A percentile compares a stretch with the other conserved stretches of the same genome.
Conservation (phyloP, 2,329 filamentous ascomycete genomes). For the Phaeosphaeriaceae sp. region DNA sequence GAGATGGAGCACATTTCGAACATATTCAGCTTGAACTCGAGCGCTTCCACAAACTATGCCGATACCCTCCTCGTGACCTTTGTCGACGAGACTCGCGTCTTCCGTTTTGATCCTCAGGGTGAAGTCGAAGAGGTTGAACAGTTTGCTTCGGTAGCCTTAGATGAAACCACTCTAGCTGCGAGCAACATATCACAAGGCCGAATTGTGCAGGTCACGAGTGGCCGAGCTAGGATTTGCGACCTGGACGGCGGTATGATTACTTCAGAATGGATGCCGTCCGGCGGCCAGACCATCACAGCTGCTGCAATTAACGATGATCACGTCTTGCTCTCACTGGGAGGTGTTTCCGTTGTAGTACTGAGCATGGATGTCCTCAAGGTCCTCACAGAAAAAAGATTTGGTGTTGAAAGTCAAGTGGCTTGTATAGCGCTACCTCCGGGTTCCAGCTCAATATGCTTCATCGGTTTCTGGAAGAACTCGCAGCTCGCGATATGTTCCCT, state of each 20-base stretch:
- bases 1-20: conserved; percentile 78
- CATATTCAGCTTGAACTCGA: conserved; percentile 71
- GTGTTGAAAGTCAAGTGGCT: conserved; percentile 77
- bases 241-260: conserved; percentile 60
- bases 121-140: conserved; percentile 86
- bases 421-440: conserved; percentile 78
- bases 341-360: conserved; percentile 74
- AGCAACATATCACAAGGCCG: conserved; percentile 68
- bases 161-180: conserved; percentile 74
- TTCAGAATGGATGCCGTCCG: conserved; percentile 64
- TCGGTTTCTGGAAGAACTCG: conserved; percentile 89
- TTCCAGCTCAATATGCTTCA: conserved; percentile 71
- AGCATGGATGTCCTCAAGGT: conserved; percentile 66
- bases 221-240: conserved; percentile 68
- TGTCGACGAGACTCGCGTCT: conserved; percentile 81
- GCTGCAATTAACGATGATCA: conserved; percentile 76
- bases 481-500: conserved; percentile 77
- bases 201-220: conserved; percentile 78
- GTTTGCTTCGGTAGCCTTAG: conserved; percentile 74
- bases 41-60: conserved; percentile 55
- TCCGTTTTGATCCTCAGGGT: conserved; percentile 75
- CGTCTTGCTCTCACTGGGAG: conserved; percentile 77
- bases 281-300: conserved; percentile 70
- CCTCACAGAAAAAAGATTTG: conserved; percentile 66
- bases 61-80: conserved; percentile 84